Base-by-base conservation (phyloP, 2,329 filamentous ascomycete genomes). In the Hymenoscyphus fructigenus region DNA sequence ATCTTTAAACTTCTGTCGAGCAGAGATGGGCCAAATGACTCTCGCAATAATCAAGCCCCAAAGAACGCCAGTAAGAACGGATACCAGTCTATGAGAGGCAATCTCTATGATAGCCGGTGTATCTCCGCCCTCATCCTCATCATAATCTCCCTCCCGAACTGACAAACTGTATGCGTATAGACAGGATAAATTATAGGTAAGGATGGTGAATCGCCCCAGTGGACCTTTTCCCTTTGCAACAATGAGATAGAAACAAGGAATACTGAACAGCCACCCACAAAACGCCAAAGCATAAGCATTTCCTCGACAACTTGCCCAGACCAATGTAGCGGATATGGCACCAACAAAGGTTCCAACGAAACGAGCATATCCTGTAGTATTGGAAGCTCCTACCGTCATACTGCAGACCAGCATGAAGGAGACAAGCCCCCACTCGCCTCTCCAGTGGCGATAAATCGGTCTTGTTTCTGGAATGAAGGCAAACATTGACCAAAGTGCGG, bases 381-480 rank as follows among this genome's bases (percentile, higher is more conserved):
- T 99, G 28, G 93, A 92, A 7, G 95, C 93, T 32, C 95, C 95
- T 26, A 97, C 94, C 0, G 94, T 99, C 93, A 97, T 98, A 44
- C 91, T 93, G 75, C 93, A 96, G 28, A 99, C 95, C 74, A 98
- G 88, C 94, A 98, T 98, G 80, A 97, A 98, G 0, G 93, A 97
- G 63, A 99, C 78, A 1, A 99, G 83, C 26, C 95, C 95, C 95
- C 95, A 99, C 82, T 99, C 95, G 34, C 94, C 94, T 75, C 94
- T 85, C 92, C 93, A 98, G 72, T 90, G 89, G 61, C 88, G 84
- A 76, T 97, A 99, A 23, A 90, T 84, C 0, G 91, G 91, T 61
- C 93, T 83, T 2, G 93, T 96, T 9, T 84, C 80, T 0, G 88
- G 85, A 38, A 97, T 84, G 73, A 97, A 99, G 1, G 95, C 90